phyloP scores from a whole-genome alignment of 129 eudicot genomes.

The Glebionis coronaria region DNA sequence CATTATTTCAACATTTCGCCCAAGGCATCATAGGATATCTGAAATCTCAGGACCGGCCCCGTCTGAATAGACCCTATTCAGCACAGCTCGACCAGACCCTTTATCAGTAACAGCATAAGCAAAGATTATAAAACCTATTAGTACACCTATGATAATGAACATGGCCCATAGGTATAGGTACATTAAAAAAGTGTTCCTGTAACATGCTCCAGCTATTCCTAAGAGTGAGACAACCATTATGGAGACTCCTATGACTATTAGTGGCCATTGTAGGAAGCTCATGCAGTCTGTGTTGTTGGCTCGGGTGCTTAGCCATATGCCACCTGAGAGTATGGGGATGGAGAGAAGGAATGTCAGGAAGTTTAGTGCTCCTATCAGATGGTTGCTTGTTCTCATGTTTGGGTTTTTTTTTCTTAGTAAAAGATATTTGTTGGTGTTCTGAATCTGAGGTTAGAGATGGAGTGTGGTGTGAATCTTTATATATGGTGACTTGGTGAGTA shows the following conservation, averaged over 20 bases:
- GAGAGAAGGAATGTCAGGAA: constrained; percentile 83
- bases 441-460: constrained; percentile 16
- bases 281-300: constrained; percentile 90
- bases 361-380: constrained; percentile 73
- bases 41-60: too few species aligned
- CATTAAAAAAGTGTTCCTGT: constrained; percentile 86
- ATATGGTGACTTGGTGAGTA: too few species aligned
- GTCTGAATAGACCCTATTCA: constrained; percentile 70
- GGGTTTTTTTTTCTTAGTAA: neutral
- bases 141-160: constrained; percentile 68
- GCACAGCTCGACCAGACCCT: constrained; percentile 65
- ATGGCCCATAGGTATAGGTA: constrained; percentile 90
- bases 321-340: constrained; percentile 80
- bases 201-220: constrained; percentile 92
- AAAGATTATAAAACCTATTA: constrained; percentile 69
- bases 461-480: constrained; percentile 8
- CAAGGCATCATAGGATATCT: too few species aligned
- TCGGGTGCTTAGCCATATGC: constrained; percentile 88
- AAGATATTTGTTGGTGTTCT: neutral
- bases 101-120: constrained; percentile 85
- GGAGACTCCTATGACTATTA: constrained; percentile 71
- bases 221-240: constrained; percentile 88
- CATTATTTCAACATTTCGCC: too few species aligned
- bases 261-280: constrained; percentile 84
- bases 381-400: constrained; percentile 77